Evolutionary conservation across 2,329 filamentous ascomycete genomes (phyloP), one percentile per base, ranked within the genome.

Genomic region (Colletotrichum sp.): DNA sequence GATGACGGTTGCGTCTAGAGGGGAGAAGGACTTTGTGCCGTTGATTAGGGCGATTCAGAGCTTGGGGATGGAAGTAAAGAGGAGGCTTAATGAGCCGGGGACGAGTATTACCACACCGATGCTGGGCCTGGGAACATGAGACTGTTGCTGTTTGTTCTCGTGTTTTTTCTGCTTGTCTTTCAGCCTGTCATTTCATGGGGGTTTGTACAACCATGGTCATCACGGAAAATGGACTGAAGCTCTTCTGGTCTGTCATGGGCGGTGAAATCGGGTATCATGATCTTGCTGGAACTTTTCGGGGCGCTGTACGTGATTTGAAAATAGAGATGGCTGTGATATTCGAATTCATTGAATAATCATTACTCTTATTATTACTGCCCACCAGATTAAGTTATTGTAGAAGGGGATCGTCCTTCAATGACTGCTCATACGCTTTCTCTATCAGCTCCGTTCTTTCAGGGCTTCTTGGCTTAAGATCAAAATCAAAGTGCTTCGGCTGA

Each of bases 21-120:
- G 77, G 0, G 78, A 83, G 16, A 79, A 69, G 30, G 81, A 82
- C 34, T 79, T 83, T 34, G 69, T 78, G 52, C 81, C 81, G 0
- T 70, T 83, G 24, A 74, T 82, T 1, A 78, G 78, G 32, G 81
- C 81, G 4, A 78, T 83, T 64, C 80, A 80, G 36, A 79, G 62
- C 13, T 77, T 83, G 2, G 80, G 79, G 10, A 69, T 72, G 2
- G 81, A 82, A 36, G 79, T 83, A 28, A 76, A 75, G 30, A 78
- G 71, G 28, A 79, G 77, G 21, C 13, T 77, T 13, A 63, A 39
- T 16, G 67, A 74, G 32, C 59, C 26, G 16, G 34, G 52, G 1
- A 28, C 34, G 15, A 62, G 12, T 5, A 24, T n/a, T 5, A 18
- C 34, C 5, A 69, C 67, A 12, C 67, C 67, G 10, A 44, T 49